Percentiles rank a stretch among this genome's conserved stretches.
These are phyloP conservation scores for Sclerotinia minor DNA, from an alignment of 2,329 filamentous ascomycete species.

Conservation along the genomic window DNA sequence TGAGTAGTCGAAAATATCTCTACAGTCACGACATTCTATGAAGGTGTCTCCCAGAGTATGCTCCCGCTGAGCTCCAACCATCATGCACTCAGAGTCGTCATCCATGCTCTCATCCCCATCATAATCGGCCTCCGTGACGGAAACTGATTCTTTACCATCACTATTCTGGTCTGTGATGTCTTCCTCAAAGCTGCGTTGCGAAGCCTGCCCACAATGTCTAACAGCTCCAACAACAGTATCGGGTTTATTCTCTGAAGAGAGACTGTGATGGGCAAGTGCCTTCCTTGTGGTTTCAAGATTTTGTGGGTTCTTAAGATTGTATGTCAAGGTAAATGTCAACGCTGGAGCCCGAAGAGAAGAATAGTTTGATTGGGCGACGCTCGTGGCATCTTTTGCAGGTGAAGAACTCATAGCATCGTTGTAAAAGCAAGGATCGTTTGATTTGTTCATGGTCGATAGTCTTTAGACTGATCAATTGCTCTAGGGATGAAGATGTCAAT, in stretches of 20 bases:
- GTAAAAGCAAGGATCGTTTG: neutral
- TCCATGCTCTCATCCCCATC: neutral
- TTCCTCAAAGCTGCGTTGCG: neutral
- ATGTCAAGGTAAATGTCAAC: neutral
- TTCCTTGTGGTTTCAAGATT: neutral
- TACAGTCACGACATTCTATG: neutral
- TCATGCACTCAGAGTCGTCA: neutral
- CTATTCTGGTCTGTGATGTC: neutral
- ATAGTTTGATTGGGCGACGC: neutral
- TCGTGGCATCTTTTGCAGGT: neutral
- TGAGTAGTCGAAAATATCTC: neutral
- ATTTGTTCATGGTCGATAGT: neutral
- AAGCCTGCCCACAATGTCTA: neutral
- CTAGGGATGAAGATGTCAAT: neutral
- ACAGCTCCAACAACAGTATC: neutral
- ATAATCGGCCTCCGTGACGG: neutral
- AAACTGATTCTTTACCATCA: neutral
- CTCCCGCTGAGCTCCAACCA: neutral
- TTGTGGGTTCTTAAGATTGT: neutral
- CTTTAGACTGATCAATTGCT: neutral
- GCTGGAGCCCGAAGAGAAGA: neutral
- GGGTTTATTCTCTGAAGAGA: neutral
- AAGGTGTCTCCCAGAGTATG: constrained; percentile 8
- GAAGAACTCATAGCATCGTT: neutral
- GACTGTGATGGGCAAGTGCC: no score